Base-by-base conservation (phyloP, 192 early-diverging fungal species). In the Thoreauomyces humboldtii region DNA sequence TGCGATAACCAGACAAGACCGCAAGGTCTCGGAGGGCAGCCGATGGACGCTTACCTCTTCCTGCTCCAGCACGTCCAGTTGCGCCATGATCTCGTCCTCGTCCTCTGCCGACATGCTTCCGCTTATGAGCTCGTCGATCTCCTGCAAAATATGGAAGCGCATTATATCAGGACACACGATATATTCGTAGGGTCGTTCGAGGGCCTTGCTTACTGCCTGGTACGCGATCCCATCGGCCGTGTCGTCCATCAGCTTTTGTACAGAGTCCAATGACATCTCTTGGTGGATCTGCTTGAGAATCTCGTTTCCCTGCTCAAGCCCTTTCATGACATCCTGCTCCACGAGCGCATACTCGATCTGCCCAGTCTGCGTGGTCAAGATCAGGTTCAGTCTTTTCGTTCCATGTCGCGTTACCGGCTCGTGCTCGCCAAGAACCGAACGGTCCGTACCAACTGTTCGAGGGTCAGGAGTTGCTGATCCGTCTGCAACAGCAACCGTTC, bases 141-240 rank as follows among this genome's bases (percentile, higher is more conserved):
- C 91, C 83, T 89, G 43, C 50, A 14, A 36, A 22, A n/a, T 29
- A 24, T 29, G 25, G 7, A 36, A 22, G 25, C 0, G 7, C 6
- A 5, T 2, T 56, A 56, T n/a, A n/a, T n/a, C 38, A 29, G 14
- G 7, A 31, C 1, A 31, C 44, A 45, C 12, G 32, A 41, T n/a
- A n/a, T n/a, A n/a, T n/a, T n/a, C n/a, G n/a, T n/a, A n/a, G n/a
- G n/a, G n/a, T n/a, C n/a, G n/a, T n/a, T n/a, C n/a, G n/a, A n/a
- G n/a, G n/a, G n/a, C n/a, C n/a, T n/a, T n/a, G n/a, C 59, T 68
- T 72, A 91, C 90, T 44, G 93, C 89, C 73, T 99, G 96, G 67
- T 97, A 97, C 0, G 89, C 91, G 70, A 99, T 92, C 12, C 89
- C 91, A 37, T 99, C 97, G 3, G 88, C 91, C 0, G 95, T 98